A percentile compares a stretch with the other conserved stretches of the same genome.
phyloP scores from a whole-genome alignment of 257 asterid species.

The Asclepias syriaca region DNA sequence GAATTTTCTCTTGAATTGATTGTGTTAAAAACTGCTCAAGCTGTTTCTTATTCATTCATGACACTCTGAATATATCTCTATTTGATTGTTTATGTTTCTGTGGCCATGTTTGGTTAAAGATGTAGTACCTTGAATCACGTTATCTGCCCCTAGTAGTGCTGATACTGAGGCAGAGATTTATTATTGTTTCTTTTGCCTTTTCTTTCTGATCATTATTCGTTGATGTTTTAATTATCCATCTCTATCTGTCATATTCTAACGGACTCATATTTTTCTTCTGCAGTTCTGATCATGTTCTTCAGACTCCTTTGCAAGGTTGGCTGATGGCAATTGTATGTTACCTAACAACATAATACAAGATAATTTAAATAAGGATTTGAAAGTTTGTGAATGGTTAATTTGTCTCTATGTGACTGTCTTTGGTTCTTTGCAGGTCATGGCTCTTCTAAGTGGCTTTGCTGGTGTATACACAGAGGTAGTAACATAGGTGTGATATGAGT shows the following conservation, averaged over 20 bases:
- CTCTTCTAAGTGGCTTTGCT: constrained; percentile 99
- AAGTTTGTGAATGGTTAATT: constrained; percentile 18
- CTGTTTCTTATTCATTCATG: constrained; percentile 2
- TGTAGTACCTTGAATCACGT: neutral
- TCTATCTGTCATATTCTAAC: constrained; percentile 17
- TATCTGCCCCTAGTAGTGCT: neutral
- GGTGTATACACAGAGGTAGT: constrained; percentile 99
- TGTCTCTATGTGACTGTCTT: constrained; percentile 7
- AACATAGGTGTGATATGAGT: constrained; percentile 4
- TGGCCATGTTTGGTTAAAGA: neutral
- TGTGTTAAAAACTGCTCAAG: constrained; percentile 5
- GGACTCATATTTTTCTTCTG: constrained; percentile 27
- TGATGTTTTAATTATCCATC: constrained; percentile 15
- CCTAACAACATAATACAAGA: constrained; percentile 22
- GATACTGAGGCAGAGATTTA: neutral
- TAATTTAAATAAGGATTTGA: neutral
- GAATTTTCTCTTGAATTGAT: constrained; percentile 14
- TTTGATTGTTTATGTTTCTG: constrained; percentile 6
- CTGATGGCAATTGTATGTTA: constrained; percentile 96
- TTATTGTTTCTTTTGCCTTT: constrained; percentile 9
- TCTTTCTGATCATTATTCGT: constrained; percentile 7
- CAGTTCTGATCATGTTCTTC: constrained; percentile 95
- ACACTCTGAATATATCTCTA: neutral
- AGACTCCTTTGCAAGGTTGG: constrained; percentile 93
- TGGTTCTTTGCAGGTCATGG: constrained; percentile 72